phyloP scores from a whole-genome alignment of 306 rosid species.

The Mimosa pudica region DNA sequence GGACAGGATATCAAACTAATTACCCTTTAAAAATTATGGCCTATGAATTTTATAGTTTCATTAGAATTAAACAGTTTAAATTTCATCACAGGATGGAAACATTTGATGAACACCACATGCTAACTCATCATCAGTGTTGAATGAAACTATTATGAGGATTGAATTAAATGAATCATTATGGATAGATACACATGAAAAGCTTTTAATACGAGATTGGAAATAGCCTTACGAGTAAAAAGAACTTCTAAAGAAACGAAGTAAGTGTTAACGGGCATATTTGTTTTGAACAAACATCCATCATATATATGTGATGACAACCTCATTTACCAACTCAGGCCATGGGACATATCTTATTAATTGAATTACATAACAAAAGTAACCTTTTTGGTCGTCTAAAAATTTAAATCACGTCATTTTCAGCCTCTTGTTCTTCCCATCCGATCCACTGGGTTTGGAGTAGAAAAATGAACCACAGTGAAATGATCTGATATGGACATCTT shows the following conservation, averaged over 20 bases:
- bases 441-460: constrained; percentile 24
- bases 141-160: neutral
- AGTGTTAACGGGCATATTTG: neutral
- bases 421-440: constrained; percentile 20
- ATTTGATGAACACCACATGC: too few relatives aligned
- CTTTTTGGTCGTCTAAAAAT: constrained; percentile 29
- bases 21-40: too few relatives aligned
- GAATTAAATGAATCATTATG: neutral
- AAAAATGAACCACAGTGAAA: constrained; percentile 26
- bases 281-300: too few relatives aligned
- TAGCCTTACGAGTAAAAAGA: neutral
- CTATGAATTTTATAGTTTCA: too few relatives aligned
- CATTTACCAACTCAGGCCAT: too few relatives aligned
- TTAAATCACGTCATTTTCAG: constrained; percentile 37
- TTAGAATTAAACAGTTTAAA: too few relatives aligned
- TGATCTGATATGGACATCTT: constrained; percentile 43
- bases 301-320: too few relatives aligned
- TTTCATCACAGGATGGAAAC: too few relatives aligned
- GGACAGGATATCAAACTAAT: too few relatives aligned
- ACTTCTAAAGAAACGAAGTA: constrained; percentile 9
- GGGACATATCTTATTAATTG: constrained; percentile 3
- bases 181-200: too few relatives aligned
- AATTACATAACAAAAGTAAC: constrained; percentile 31
- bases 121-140: neutral
- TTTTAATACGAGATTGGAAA: neutral